A percentile compares a stretch with the other conserved stretches of the same genome.
Conservation (phyloP, 768 basidiomycete genomes). For the Crassisporium funariophilum region DNA sequence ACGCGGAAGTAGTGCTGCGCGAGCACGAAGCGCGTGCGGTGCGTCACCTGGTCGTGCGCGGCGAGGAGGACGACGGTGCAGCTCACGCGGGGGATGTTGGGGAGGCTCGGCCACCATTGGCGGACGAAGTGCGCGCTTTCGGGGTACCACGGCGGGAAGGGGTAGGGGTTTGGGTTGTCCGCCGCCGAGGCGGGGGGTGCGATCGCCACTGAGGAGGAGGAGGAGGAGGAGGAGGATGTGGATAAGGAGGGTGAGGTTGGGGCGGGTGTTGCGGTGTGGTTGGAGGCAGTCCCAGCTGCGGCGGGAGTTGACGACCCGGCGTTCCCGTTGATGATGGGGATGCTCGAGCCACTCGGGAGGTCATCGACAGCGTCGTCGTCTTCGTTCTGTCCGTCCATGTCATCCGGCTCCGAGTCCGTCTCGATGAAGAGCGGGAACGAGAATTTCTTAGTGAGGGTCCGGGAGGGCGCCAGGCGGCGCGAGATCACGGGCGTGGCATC, state of each 20-base stretch:
- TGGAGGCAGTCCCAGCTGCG: conserved; percentile 3
- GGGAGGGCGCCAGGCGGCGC: conserved; percentile 41
- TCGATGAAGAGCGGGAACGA: conserved; percentile 41
- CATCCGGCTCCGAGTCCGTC: conserved; percentile 15
- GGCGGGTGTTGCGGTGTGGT: conserved; percentile 12
- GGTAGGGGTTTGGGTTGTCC: conserved; percentile 57
- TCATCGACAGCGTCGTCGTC: not conserved
- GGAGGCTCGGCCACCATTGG: conserved; percentile 78
- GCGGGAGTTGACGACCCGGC: not conserved
- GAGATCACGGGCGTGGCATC: conserved; percentile 43
- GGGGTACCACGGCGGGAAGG: conserved; percentile 69
- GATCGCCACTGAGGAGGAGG: not conserved
- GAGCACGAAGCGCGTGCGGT: conserved; percentile 62
- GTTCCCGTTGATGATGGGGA: conserved; percentile 16
- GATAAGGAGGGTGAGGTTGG: conserved; percentile 14
- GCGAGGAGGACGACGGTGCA: conserved; percentile 74
- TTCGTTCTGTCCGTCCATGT: conserved; percentile 8
- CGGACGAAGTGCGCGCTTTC: conserved; percentile 78
- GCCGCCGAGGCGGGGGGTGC: conserved; percentile 5
- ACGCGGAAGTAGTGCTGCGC: conserved; percentile 79
- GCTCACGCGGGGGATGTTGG: conserved; percentile 64
- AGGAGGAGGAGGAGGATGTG: conserved; percentile 4
- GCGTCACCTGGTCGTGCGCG: conserved; percentile 60
- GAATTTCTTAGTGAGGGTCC: conserved; percentile 54
- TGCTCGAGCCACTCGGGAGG: not conserved